A percentile compares a stretch with the other conserved stretches of the same genome.
Evolutionary conservation across 148 eudicot genomes (phyloP).

Genomic region (Camellia japonica): DNA sequence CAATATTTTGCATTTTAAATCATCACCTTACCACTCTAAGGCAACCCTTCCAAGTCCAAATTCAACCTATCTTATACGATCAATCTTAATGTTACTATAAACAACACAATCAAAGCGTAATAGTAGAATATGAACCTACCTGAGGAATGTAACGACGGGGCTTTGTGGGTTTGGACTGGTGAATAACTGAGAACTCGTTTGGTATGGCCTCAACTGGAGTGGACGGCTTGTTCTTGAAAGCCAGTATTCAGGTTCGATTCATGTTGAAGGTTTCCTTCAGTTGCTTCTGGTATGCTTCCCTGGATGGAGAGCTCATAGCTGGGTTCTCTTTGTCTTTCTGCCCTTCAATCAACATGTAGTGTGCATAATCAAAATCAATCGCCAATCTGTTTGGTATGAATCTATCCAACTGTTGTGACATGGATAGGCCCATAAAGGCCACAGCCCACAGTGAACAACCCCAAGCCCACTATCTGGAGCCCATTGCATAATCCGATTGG

Average conservation of each 20-base stretch:
- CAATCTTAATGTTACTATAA: no score
- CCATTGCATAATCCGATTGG: no score
- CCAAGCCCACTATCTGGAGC: no score
- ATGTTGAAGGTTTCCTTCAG: constrained; percentile 69
- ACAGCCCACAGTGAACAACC: no score
- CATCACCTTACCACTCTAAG: no score
- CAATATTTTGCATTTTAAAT: no score
- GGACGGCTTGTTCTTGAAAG: constrained; percentile 28
- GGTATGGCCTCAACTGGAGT: constrained; percentile 29
- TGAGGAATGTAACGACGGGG: constrained; percentile 72
- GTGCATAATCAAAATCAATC: constrained; percentile 78
- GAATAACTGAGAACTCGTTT: constrained; percentile 38
- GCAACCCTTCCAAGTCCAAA: no score
- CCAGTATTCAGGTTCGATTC: constrained; percentile 64
- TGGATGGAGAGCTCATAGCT: constrained; percentile 49
- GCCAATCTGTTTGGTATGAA: constrained; percentile 82
- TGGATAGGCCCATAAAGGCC: no score
- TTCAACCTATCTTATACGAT: no score
- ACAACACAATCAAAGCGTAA: no score
- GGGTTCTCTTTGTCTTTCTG: constrained; percentile 71
- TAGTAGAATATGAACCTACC: constrained; percentile 24
- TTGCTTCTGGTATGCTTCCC: constrained; percentile 72
- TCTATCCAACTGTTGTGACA: constrained; percentile 61
- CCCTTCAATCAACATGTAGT: constrained; percentile 68
- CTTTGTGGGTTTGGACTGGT: constrained; percentile 54